These are phyloP conservation scores for Pochonia chlamydosporia DNA, from an alignment of 2,329 filamentous ascomycete species.

Conservation along the genomic window DNA sequence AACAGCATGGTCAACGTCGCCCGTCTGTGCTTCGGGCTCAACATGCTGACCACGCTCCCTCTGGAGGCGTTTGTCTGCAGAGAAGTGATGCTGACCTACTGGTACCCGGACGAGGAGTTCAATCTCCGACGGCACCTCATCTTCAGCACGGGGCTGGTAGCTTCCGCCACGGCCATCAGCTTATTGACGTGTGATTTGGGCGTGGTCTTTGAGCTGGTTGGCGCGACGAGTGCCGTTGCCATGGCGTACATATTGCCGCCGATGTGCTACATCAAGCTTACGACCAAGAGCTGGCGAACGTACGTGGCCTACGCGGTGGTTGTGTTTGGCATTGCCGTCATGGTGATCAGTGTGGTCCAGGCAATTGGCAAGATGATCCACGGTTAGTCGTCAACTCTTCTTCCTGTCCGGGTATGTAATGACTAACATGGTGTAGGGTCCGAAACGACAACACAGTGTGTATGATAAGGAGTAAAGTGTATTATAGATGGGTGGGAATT, in stretches of 20 bases:
- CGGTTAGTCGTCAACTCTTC: conserved; percentile 26
- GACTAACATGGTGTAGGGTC: conserved; percentile 7
- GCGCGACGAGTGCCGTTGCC: conserved; percentile 88
- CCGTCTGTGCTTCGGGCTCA: conserved; percentile 90
- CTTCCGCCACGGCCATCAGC: conserved; percentile 68
- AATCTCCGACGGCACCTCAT: conserved; percentile 79
- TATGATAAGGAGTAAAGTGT: not conserved
- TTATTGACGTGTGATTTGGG: conserved; percentile 90
- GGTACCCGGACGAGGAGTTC: conserved; percentile 64
- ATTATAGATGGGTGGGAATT: not conserved
- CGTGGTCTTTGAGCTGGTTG: conserved; percentile 91
- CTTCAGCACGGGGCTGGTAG: conserved; percentile 78
- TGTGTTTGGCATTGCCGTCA: conserved; percentile 71
- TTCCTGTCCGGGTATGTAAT: not conserved
- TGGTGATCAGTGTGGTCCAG: conserved; percentile 74
- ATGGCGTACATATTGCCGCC: conserved; percentile 94
- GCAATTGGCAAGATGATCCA: conserved; percentile 62
- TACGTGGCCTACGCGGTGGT: conserved; percentile 68
- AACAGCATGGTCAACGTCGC: conserved; percentile 94
- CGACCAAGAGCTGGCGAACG: conserved; percentile 68
- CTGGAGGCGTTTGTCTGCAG: conserved; percentile 97
- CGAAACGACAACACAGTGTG: conserved; percentile 9
- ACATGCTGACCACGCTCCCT: conserved; percentile 96
- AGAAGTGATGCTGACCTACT: conserved; percentile 91
- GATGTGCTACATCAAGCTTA: conserved; percentile 90